Base-by-base conservation (phyloP, 768 basidiomycete genomes). In the Infundibulicybe gibba region DNA sequence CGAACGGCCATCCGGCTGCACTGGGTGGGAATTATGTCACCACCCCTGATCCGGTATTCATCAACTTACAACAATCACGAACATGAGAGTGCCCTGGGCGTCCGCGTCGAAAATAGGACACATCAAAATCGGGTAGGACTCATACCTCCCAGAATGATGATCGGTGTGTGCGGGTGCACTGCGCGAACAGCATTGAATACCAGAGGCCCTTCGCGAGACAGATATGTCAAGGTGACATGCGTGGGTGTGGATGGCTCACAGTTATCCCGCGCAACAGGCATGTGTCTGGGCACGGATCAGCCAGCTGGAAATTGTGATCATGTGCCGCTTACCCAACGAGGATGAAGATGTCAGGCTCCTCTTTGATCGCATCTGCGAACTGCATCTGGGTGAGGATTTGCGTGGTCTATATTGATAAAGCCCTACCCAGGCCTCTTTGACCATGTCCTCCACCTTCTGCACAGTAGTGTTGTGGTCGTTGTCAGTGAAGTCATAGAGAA, bases 261-360 rank as follows among this genome's bases (percentile, higher is more conserved):
- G 49, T 85, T 79, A 54, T 90, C 82, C 38, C 74, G 63, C 10
- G 76, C 62, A 4, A 91, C 77, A 2, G 89, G 89, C 90, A 94
- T 94, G 62, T 95, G 92, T 13, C 87, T 90, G 40, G 30, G 41
- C 32, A 25, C 34, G 42, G 44, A 54, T 21, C 9, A 30, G 35
- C 16, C 25, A 3, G 3, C 19, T 19, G n/a, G 20, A 16, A 34
- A n/a, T 14, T 13, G 31, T 25, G 13, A 19, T 3, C 1, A 47
- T 33, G 45, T 25, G 44, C 6, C n/a, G 55, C 75, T 25, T 43
- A 82, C 85, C 85, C 83, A 46, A 75, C 76, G 44, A 90, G 75
- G 45, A 90, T 58, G 69, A 94, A 95, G 50, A 90, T 71, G 62
- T 93, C 90, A 12, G 92, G 90, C 56, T 83, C 82, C 8, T 90